Evolutionary conservation across 306 rosid species (phyloP), one percentile per base, ranked within the genome.

Genomic region (Casuarina equisetifolia): DNA sequence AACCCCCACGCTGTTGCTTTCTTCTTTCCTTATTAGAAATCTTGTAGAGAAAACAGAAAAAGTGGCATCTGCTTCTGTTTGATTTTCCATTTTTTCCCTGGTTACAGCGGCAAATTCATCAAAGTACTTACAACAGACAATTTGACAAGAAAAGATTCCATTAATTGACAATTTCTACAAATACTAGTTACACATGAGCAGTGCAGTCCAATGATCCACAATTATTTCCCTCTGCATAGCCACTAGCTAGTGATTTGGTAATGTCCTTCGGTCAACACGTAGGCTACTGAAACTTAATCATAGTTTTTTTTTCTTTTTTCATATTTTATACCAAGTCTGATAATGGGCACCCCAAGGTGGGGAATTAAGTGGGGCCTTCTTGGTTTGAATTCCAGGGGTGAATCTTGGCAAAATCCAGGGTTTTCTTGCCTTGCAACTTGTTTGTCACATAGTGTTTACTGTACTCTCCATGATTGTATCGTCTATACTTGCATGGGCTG

Each of bases 381-480:
- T 85, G 76, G 76, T 66, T 81, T 42, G 82, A 78, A 69, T 66
- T 85, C 44, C 76, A 73, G 63, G 74, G 62, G 80, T 81, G 78
- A 81, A 88, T 87, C 86, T 83, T 91, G 74, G 98, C 96, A 79
- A 96, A 96, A 44, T 92, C 98, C 76, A 92, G 79, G 40, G 94
- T 79, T 86, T 78, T 92, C 80, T 92, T 96, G 39, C 99, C 98
- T 67, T 92, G 97, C 78, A 96, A 82, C 89, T 92, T 96, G 91
- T 83, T 92, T 52, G 97, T 92, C 19, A 90, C 90, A 76, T 92
- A 96, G 83, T 91, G 91, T 75, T 82, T 91, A 67, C 97, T 91
- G 76, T 96, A 96, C 70, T 96, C 98, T 72, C 99, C 99, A 86
- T 96, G 99, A 81, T 84, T 96, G 87, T 91, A 96, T 52, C 86